Evolutionary conservation across 1,284 basidiomycete species (phyloP), one percentile per base, ranked within the genome.

Genomic region (Microbotryum lychnidis-dioicae): DNA sequence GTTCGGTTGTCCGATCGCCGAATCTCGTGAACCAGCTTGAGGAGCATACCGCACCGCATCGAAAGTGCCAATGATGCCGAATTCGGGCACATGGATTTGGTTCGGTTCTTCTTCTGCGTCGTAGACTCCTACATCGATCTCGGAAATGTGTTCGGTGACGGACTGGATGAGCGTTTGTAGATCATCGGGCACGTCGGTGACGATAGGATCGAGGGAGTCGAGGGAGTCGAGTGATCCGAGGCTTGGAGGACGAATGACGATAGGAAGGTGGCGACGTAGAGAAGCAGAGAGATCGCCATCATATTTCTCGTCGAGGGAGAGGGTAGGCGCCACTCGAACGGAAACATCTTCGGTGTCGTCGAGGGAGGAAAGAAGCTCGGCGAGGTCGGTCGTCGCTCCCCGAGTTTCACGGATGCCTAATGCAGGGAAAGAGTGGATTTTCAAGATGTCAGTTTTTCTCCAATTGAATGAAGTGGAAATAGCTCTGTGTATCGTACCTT

Each of bases 311-410:
- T 42, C 37, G 12, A 4, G 37, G 10, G 37, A 16, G 3, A 42
- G 12, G 14, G 37, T 12, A 42, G 16, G 12, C 14, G 12, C 37
- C 3, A 16, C 37, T 42, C 37, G 59, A 47, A 7, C 33, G 29
- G 45, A 60, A n/a, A 56, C 27, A 33, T 63, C 64, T n/a, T 42
- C 37, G 1, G 61, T 66, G 21, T 66, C 64, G 2, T 68, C 66
- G 12, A 68, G 54, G 0, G 45, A 55, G 3, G 55, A 60, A 18
- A 68, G 60, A 6, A 68, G 56, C n/a, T 61, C 66, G 37, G 64
- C 66, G 9, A 68, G 62, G 33, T 68, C 66, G 12, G 62, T 62
- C 9, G 66, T 68, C 18, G 66, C 66, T 21, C 61, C 55, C 16
- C 57, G 50, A 1, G 60, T 60, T 16, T 66, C 42, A 14, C 46